These are phyloP conservation scores for Skeletonema tropicum DNA, from an alignment of 108 stramenopile species.

Conservation along the genomic window DNA sequence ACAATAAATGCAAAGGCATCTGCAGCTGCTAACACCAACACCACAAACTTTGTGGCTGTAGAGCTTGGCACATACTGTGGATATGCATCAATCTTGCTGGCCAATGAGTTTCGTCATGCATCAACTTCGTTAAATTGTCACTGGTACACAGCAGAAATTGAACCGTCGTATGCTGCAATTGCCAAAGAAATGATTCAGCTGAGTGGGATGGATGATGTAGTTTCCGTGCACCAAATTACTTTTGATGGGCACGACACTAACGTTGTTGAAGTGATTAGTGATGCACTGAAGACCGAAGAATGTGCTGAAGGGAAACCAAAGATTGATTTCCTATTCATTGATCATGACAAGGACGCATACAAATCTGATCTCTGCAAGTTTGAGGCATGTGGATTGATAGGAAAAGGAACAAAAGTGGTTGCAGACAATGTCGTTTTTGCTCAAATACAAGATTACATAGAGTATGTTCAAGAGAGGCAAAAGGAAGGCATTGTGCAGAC, in stretches of 20 bases:
- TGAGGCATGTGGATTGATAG: conserved; percentile 54
- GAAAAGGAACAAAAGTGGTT: conserved; percentile 63
- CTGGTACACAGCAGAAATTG: conserved; percentile 73
- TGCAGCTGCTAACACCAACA: not conserved
- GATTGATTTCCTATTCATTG: conserved; percentile 83
- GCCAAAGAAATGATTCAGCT: conserved; percentile 65
- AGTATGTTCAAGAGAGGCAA: conserved; percentile 54
- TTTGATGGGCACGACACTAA: conserved; percentile 48
- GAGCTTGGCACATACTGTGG: conserved; percentile 93
- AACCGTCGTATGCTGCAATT: conserved; percentile 51
- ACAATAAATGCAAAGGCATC: conserved; percentile 18
- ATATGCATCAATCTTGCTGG: conserved; percentile 73
- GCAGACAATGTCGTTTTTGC: conserved; percentile 91
- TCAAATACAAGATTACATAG: conserved; percentile 72
- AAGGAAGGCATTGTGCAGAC: conserved; percentile 63
- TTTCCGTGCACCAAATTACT: conserved; percentile 52
- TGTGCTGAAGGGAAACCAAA: not conserved
- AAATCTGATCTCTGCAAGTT: conserved; percentile 67
- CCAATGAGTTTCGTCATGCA: conserved; percentile 32
- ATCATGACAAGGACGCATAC: conserved; percentile 91
- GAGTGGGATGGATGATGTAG: conserved; percentile 56
- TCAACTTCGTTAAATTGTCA: conserved; percentile 37
- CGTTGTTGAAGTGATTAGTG: conserved; percentile 16
- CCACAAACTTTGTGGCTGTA: conserved; percentile 43
- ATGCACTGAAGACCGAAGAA: conserved; percentile 20